phyloP scores from a whole-genome alignment of 1,284 basidiomycete species.

The Tilletia walkeri region DNA sequence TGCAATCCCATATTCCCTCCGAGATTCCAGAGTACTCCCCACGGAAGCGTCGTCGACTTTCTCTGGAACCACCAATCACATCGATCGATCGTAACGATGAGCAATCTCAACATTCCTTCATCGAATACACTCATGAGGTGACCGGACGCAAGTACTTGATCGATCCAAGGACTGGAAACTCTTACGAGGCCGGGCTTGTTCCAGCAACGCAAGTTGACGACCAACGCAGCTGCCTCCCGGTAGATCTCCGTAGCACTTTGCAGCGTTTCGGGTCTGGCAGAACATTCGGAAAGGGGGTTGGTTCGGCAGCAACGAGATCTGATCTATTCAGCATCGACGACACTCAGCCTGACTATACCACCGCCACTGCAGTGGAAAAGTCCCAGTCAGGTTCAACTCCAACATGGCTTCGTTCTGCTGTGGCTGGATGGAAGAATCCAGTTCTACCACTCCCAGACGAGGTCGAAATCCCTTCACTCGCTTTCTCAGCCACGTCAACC shows the following conservation, averaged over 20 bases:
- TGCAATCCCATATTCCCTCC: no score
- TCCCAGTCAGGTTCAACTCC: no score
- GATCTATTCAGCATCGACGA: no score
- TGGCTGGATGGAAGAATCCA: not conserved
- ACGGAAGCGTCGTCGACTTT: no score
- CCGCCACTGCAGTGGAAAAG: no score
- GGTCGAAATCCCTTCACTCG: not conserved
- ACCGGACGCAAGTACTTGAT: not conserved
- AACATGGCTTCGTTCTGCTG: not conserved
- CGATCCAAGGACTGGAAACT: not conserved
- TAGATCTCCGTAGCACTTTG: no score
- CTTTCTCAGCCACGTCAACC: not conserved
- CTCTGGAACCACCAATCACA: no score
- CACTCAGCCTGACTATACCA: no score
- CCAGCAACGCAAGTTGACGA: no score
- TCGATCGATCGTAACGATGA: not conserved
- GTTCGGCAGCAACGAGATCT: no score
- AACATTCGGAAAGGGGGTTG: not conserved
- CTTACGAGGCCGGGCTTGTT: not conserved
- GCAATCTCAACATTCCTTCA: not conserved
- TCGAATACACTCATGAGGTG: not conserved
- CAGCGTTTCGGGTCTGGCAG: not conserved
- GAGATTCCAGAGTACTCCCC: no score
- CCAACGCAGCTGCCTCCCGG: no score
- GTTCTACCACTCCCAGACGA: not conserved